These are phyloP conservation scores for Cucurbita pepo DNA, from an alignment of 306 rosid species.

Conservation along the genomic window DNA sequence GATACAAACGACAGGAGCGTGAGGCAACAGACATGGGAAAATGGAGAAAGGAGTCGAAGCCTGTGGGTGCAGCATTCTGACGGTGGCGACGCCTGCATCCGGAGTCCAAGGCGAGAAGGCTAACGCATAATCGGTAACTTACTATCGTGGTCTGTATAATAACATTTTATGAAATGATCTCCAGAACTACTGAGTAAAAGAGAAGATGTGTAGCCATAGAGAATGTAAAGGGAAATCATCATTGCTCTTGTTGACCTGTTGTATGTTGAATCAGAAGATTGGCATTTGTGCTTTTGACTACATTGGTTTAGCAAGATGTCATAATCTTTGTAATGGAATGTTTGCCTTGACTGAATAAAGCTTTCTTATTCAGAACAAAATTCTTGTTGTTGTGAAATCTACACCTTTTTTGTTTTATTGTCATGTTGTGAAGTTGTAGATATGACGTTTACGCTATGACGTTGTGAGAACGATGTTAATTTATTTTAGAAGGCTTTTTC, in stretches of 20 bases:
- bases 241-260: background rate
- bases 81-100: slow-evolving; percentile 47
- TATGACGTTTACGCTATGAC: no score
- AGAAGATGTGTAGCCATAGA: background rate
- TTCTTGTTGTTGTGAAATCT: no score
- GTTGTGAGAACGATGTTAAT: no score
- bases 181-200: background rate
- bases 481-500: no score
- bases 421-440: no score
- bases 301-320: background rate
- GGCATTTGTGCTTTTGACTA: background rate
- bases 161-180: background rate
- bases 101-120: slow-evolving; percentile 60
- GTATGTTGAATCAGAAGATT: background rate
- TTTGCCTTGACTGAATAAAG: background rate
- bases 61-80: slow-evolving; percentile 70
- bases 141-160: background rate
- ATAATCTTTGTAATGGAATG: slow-evolving; percentile 3
- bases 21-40: slow-evolving; percentile 81
- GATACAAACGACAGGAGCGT: slow-evolving; percentile 69
- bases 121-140: slow-evolving; percentile 12
- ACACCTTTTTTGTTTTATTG: no score
- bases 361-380: background rate
- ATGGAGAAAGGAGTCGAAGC: slow-evolving; percentile 55
- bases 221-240: background rate